These are phyloP conservation scores for Cutaneotrichosporon arboriforme DNA, from an alignment of 1,284 basidiomycete genomes.

Conservation along the genomic window DNA sequence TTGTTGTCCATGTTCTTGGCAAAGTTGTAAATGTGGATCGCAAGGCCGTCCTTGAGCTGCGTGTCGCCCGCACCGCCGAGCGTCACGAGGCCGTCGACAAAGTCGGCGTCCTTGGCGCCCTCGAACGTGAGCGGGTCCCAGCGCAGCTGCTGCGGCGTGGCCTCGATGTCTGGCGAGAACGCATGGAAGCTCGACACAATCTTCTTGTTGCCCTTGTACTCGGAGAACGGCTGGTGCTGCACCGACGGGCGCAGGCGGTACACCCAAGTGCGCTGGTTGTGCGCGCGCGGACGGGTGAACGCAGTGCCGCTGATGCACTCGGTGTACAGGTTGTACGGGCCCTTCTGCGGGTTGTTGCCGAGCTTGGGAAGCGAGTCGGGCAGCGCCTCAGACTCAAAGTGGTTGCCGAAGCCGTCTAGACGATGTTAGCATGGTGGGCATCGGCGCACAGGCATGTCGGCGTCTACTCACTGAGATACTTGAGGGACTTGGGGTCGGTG, in stretches of 20 bases:
- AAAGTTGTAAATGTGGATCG: conserved; percentile 60
- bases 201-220: conserved; percentile 8
- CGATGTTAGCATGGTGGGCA: neutral
- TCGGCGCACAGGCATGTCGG: neutral
- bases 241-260: conserved; percentile 57
- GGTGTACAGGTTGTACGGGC: conserved; percentile 58
- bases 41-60: conserved; percentile 57
- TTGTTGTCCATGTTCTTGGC: conserved; percentile 60
- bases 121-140: conserved; percentile 55
- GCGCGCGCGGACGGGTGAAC: conserved; percentile 56
- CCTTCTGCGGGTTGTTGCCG: conserved; percentile 61
- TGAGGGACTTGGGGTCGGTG: neutral
- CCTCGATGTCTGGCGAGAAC: conserved; percentile 4
- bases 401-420: conserved; percentile 13
- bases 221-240: conserved; percentile 50
- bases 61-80: conserved; percentile 62
- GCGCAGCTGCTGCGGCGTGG: conserved; percentile 59
- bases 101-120: conserved; percentile 51
- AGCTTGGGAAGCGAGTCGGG: conserved; percentile 50
- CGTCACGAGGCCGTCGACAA: conserved; percentile 61
- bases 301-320: conserved; percentile 58
- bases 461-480: conserved; percentile 7
- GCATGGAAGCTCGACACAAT: conserved; percentile 5
- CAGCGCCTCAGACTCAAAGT: conserved; percentile 7
- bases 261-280: conserved; percentile 51